A percentile compares a stretch with the other conserved stretches of the same genome.
phyloP scores from a whole-genome alignment of 2,329 filamentous ascomycete species.

The Neocatenulostroma microsporum region DNA sequence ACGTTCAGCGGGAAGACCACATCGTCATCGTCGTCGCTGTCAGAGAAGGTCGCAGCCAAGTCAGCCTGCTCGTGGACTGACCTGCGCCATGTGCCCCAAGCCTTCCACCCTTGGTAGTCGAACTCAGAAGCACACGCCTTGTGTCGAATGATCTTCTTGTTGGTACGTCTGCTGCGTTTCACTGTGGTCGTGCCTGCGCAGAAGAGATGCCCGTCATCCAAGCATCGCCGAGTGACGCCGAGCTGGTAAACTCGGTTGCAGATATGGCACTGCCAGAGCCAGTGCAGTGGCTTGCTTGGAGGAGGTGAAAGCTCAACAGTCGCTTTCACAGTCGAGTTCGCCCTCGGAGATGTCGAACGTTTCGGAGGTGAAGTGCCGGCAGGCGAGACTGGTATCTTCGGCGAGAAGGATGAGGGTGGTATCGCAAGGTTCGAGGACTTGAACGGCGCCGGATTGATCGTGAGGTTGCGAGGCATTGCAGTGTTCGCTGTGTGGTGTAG shows the following conservation, averaged over 20 bases:
- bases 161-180: conserved; percentile 27
- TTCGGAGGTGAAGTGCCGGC: conserved; percentile 6
- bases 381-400: conserved; percentile 17
- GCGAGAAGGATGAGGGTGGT: conserved; percentile 38
- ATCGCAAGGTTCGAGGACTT: conserved; percentile 38
- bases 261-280: conserved; percentile 49
- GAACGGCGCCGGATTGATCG: conserved; percentile 34
- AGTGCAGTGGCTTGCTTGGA: conserved; percentile 32
- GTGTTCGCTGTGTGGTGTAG: not conserved
- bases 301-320: conserved; percentile 14
- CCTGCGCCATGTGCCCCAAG: conserved; percentile 39
- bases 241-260: conserved; percentile 43
- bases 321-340: conserved; percentile 6
- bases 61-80: conserved; percentile 16
- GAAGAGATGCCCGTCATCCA: conserved; percentile 48
- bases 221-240: conserved; percentile 44
- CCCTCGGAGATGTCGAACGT: not conserved
- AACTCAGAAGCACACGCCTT: conserved; percentile 45
- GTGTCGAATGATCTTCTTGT: conserved; percentile 26
- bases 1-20: conserved; percentile 2
- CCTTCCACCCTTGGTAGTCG: conserved; percentile 47
- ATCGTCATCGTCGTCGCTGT: conserved; percentile 10
- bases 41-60: conserved; percentile 17
- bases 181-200: conserved; percentile 41
- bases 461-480: conserved; percentile 24